Percentiles rank a stretch among this genome's conserved stretches.
These are phyloP conservation scores for Fennellomyces sp. DNA, from an alignment of 371 early-diverging fungal species.

Conservation along the genomic window DNA sequence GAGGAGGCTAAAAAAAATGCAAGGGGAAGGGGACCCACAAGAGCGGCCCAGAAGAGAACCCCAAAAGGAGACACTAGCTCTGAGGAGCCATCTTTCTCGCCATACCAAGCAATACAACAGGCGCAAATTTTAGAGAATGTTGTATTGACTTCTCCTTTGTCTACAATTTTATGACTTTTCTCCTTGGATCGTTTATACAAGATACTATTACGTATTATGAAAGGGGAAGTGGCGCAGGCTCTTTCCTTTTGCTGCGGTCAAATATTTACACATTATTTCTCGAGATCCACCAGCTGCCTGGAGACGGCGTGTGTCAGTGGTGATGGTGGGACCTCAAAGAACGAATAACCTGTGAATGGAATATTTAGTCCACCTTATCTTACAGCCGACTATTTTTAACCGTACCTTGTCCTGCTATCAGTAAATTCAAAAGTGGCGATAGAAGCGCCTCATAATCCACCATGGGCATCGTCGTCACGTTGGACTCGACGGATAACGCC, in stretches of 20 bases:
- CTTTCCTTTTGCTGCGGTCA: not conserved
- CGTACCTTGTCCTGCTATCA: slow-evolving; percentile 29
- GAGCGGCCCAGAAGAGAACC: not conserved
- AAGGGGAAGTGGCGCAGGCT: not conserved
- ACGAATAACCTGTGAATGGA: slow-evolving; percentile 20
- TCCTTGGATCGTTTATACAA: not conserved
- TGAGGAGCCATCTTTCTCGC: not conserved
- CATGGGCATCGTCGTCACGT: not conserved
- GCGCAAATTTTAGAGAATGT: slow-evolving; percentile 1
- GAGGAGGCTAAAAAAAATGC: slow-evolving; percentile 16
- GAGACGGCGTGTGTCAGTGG: slow-evolving; percentile 18
- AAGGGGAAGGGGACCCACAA: slow-evolving; percentile 5
- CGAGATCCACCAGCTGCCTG: slow-evolving; percentile 14
- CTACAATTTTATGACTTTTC: not conserved
- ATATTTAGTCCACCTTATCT: not conserved
- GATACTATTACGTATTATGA: too few species aligned
- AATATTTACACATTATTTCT: not conserved
- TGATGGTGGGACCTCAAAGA: slow-evolving; percentile 30
- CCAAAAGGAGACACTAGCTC: not conserved
- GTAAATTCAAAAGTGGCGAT: slow-evolving; percentile 25
- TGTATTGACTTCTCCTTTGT: not conserved
- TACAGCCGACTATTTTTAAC: not conserved
- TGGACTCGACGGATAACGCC: not conserved
- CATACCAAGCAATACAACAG: slow-evolving; percentile 9
- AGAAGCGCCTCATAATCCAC: slow-evolving; percentile 20